Evolutionary conservation across 2,329 filamentous ascomycete species (phyloP).

Genomic region (Monilinia fructicola): DNA sequence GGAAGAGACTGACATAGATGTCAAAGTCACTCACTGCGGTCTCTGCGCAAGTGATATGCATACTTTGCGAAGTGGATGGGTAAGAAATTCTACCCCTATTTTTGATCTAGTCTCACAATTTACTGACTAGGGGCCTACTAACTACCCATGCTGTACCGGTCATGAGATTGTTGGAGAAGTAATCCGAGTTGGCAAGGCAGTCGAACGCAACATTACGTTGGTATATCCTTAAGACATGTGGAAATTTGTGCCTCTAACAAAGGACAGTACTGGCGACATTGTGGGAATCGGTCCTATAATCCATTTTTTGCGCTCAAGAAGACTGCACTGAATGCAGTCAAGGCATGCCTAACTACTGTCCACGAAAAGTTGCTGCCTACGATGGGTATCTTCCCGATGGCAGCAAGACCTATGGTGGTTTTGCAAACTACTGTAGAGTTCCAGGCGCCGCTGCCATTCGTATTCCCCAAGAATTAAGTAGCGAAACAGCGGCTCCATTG

Average conservation of each 20-base stretch:
- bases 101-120: conserved; percentile 6
- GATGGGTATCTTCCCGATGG: conserved; percentile 10
- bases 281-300: conserved; percentile 15
- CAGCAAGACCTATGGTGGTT: conserved; percentile 18
- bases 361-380: conserved; percentile 17
- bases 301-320: conserved; percentile 10
- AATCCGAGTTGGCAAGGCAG: conserved; percentile 44
- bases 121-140: conserved; percentile 41
- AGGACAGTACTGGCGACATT: neutral
- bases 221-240: neutral
- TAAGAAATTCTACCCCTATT: conserved; percentile 13
- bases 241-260: neutral
- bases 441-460: conserved; percentile 59
- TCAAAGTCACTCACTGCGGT: conserved; percentile 49
- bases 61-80: conserved; percentile 36
- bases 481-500: conserved; percentile 61
- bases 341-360: conserved; percentile 19
- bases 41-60: conserved; percentile 44
- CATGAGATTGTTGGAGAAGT: conserved; percentile 51
- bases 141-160: conserved; percentile 44
- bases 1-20: conserved; percentile 49
- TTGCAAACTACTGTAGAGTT: conserved; percentile 51
- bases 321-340: conserved; percentile 7
- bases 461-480: conserved; percentile 53
- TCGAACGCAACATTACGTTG: conserved; percentile 30